Conservation (phyloP, 1,284 basidiomycete genomes). For the Leccinum holopus region DNA sequence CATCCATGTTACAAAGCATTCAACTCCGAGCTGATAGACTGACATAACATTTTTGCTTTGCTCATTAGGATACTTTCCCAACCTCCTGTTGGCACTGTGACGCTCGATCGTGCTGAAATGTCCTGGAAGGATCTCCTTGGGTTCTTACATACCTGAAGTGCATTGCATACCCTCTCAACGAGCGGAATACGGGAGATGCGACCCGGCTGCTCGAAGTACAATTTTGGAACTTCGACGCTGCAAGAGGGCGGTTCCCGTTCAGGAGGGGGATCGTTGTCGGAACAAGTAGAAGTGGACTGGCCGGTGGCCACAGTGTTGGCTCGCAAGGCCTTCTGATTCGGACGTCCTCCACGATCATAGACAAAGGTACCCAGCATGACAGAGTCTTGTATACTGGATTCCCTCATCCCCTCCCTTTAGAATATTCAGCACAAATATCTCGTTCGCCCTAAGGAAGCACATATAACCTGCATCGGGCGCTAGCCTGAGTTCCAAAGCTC, state of each 20-base stretch:
- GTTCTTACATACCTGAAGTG: constrained; percentile 16
- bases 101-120: constrained; percentile 41
- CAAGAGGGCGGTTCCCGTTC: constrained; percentile 37
- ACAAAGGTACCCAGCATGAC: not conserved
- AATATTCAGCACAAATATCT: not conserved
- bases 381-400: not conserved
- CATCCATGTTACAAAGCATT: constrained; percentile 6
- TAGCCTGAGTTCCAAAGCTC: too few species aligned
- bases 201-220: constrained; percentile 60
- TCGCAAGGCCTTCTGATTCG: constrained; percentile 32
- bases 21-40: too few species aligned
- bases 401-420: not conserved
- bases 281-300: constrained; percentile 67
- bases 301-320: constrained; percentile 66
- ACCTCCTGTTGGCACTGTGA: constrained; percentile 38
- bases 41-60: too few species aligned
- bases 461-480: not conserved
- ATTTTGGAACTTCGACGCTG: constrained; percentile 51
- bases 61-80: constrained; percentile 31
- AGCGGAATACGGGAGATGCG: constrained; percentile 55
- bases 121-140: constrained; percentile 10
- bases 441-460: not conserved
- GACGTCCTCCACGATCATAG: not conserved
- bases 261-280: constrained; percentile 33
- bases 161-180: constrained; percentile 18